Evolutionary conservation across 306 rosid genomes (phyloP), one percentile per base, ranked within the genome.

Genomic region (Arachis stenosperma): DNA sequence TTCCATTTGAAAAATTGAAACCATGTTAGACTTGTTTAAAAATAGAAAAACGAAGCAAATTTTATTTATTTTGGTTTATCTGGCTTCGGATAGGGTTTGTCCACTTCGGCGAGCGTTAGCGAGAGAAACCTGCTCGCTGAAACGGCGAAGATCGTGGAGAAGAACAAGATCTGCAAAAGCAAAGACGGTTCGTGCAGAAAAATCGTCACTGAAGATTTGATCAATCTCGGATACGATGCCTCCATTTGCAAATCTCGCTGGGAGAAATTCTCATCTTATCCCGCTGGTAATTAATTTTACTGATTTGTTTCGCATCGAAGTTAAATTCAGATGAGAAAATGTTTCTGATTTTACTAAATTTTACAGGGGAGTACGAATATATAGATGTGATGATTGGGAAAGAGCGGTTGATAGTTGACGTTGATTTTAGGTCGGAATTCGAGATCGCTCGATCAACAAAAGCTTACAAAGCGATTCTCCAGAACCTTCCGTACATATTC

Each of bases 171-270:
- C 62, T 78, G 90, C 70, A 94, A 88, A 73, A 80, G 84, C 40
- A 94, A 89, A 80, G 95, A 89, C 70, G 81, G 65, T 61, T 69
- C 70, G 53, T 80, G 89, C 84, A 75, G 92, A 72, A 42, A 77
- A 22, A 74, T 79, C 8, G 83, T 89, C 27, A 67, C 81, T 1
- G 82, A 91, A 5, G 86, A 72, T 36, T 72, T 94, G 47, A 13
- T 73, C 43, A 74, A 87, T 8, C 88, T 88, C 10, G 98, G 96
- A 60, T 94, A 94, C 84, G 94, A 94, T 79, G 91, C 97, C 30
- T 88, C 91, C 3, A 46, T 88, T 58, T 89, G 96, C 87, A 94
- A 86, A 86, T 88, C 97, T 63, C 94, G 87, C 61, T 94, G 98
- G 98, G 92, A 88, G 50, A 94, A 94, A 75, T 82, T 90, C 0